Percentiles rank a stretch among this genome's conserved stretches.
These are phyloP conservation scores for Iberis pinnata DNA, from an alignment of 345 rosid species.

Conservation along the genomic window DNA sequence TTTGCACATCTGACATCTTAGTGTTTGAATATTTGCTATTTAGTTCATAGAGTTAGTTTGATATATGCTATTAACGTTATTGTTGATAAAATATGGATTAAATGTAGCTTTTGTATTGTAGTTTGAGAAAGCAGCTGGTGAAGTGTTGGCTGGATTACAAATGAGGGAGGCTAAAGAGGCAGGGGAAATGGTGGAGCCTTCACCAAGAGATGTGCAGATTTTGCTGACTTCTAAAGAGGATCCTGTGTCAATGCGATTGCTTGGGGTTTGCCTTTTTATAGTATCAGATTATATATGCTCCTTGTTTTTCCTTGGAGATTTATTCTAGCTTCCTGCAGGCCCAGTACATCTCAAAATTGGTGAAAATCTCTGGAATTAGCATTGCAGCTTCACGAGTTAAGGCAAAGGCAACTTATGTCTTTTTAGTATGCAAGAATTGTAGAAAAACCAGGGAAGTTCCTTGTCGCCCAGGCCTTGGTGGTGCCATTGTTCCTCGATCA, in stretches of 20 bases:
- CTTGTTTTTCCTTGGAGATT: not conserved
- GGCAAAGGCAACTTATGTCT: slow-evolving; percentile 88
- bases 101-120: slow-evolving; percentile 11
- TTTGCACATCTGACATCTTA: no score
- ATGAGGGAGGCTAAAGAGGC: slow-evolving; percentile 63
- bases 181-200: slow-evolving; percentile 82
- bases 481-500: slow-evolving; percentile 89
- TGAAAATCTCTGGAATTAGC: slow-evolving; percentile 84
- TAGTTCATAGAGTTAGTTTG: no score
- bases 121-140: slow-evolving; percentile 91
- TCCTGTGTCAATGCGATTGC: slow-evolving; percentile 64
- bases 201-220: slow-evolving; percentile 60
- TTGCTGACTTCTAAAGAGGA: slow-evolving; percentile 79
- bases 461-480: slow-evolving; percentile 95
- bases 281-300: not conserved
- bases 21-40: no score
- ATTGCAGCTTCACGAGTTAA: slow-evolving; percentile 93
- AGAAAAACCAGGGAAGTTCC: slow-evolving; percentile 63
- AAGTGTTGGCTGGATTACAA: slow-evolving; percentile 71
- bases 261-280: slow-evolving; percentile 50
- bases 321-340: slow-evolving; percentile 42
- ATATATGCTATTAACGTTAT: no score
- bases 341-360: slow-evolving; percentile 71
- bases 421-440: slow-evolving; percentile 82
- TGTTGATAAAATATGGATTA: not conserved